These are phyloP conservation scores for Eragrostis tef DNA, from an alignment of 202 grass and related monocot species.

Conservation along the genomic window DNA sequence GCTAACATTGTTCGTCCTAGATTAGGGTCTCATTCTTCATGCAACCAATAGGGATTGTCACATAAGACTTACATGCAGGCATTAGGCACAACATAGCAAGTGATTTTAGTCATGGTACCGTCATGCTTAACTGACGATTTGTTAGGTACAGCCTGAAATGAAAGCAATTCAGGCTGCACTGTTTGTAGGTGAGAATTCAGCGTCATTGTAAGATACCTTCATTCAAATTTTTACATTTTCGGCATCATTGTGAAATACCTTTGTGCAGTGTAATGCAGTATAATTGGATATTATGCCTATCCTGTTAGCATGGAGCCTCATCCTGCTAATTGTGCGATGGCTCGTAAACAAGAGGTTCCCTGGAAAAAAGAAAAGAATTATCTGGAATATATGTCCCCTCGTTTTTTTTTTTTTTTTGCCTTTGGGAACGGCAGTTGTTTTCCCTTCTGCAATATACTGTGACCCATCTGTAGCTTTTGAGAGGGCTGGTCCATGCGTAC, in stretches of 20 bases:
- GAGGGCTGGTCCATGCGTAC: no score
- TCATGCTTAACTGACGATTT: slow-evolving; percentile 54
- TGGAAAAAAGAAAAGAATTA: not conserved
- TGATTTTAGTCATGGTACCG: slow-evolving; percentile 51
- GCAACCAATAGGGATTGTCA: slow-evolving; percentile 49
- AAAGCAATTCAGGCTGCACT: slow-evolving; percentile 51
- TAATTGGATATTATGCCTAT: not conserved
- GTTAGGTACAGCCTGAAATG: slow-evolving; percentile 48
- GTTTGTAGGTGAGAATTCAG: slow-evolving; percentile 37
- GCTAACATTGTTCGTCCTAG: slow-evolving; percentile 37
- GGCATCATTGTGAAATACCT: slow-evolving; percentile 22
- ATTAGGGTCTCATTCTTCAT: slow-evolving; percentile 51
- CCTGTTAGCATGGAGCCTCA: not conserved
- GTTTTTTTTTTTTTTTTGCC: not conserved
- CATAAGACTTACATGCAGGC: slow-evolving; percentile 53
- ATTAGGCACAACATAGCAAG: slow-evolving; percentile 55
- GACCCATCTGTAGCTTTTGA: no score
- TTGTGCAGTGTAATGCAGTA: not conserved
- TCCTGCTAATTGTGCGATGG: slow-evolving; percentile 1
- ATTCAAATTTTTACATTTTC: slow-evolving; percentile 54
- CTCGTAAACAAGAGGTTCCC: not conserved
- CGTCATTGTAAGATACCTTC: slow-evolving; percentile 48
- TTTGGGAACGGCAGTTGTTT: not conserved
- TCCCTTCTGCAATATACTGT: no score
- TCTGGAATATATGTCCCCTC: not conserved